Evolutionary conservation across 2,329 filamentous ascomycete species (phyloP), one percentile per base, ranked within the genome.

Genomic region (Fusarium sp.): DNA sequence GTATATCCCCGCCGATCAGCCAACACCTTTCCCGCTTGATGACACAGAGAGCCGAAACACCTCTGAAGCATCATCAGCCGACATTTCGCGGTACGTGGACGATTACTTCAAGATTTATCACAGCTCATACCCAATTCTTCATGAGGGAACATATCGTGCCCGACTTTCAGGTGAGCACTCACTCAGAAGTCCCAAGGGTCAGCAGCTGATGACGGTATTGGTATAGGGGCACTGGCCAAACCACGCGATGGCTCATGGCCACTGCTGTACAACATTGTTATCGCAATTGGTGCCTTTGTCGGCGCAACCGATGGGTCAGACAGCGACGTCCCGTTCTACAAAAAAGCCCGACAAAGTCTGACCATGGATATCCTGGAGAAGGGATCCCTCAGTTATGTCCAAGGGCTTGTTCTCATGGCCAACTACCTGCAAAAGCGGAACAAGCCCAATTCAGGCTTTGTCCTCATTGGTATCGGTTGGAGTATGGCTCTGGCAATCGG

Each of bases 401-500:
- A 84, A 65, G 78, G 78, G 0, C 73, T 84, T 7, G 69, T 76
- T 3, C 75, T 85, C 6, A 77, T 79, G 68, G 79, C 79, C 1
- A 84, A 85, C 40, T 85, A 86, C 69, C 76, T 85, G 2, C 84
- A 86, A 56, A 85, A 85, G 65, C 76, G 81, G 23, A 82, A 86
- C 59, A 76, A 82, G 4, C 83, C 83, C 7, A 86, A 86, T 61
- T 84, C 83, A 0, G 82, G 82, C 1, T 86, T 85, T 66, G 85
- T 85, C 58, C 82, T 84, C 40, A 79, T 84, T 34, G 84, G 84
- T 0, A 80, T 86, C 31, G 84, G 84, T 1, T 80, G 82, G 46
- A 78, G 83, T 36, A 83, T 86, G 78, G 84, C 83, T 0, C 74
- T 86, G 6, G 82, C 83, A 0, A 71, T 86, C 7, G 84, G 84